phyloP scores from a whole-genome alignment of 768 basidiomycete species.

The Rhodotorula kratochvilovae region DNA sequence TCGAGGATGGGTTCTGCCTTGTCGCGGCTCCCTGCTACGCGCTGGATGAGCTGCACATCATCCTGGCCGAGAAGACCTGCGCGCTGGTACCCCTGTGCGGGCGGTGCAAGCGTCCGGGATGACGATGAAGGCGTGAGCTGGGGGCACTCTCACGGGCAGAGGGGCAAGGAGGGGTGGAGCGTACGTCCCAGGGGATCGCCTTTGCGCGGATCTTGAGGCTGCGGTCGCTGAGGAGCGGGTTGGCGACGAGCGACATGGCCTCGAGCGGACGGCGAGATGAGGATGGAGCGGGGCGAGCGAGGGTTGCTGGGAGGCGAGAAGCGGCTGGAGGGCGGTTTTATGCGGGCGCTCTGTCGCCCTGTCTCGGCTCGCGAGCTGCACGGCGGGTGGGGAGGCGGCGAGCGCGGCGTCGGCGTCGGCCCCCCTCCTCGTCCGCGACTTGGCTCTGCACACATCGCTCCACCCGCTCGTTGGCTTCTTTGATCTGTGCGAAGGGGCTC shows the following conservation, averaged over 20 bases:
- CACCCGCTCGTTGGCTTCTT: too few species aligned
- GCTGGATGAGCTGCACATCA: conserved; percentile 81
- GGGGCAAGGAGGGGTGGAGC: conserved; percentile 20
- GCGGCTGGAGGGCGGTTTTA: too few species aligned
- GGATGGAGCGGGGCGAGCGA: background rate
- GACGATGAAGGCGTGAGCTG: background rate
- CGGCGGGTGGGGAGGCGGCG: too few species aligned
- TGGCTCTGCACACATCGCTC: too few species aligned
- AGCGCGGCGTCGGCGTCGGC: too few species aligned
- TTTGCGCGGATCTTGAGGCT: conserved; percentile 83
- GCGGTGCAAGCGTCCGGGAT: background rate
- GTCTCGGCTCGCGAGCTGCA: too few species aligned
- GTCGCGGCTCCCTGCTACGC: conserved; percentile 67
- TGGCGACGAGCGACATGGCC: conserved; percentile 55
- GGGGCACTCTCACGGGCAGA: too few species aligned
- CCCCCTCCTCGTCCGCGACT: too few species aligned
- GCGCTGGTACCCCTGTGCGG: conserved; percentile 85
- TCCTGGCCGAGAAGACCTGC: conserved; percentile 82
- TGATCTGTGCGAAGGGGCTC: too few species aligned
- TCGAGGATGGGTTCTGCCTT: conserved; percentile 49
- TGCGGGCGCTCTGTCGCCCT: too few species aligned
- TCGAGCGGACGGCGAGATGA: background rate
- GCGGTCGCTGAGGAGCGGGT: conserved; percentile 76
- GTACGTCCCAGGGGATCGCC: conserved; percentile 93
- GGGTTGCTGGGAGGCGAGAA: too few species aligned